Conservation (phyloP, 768 basidiomycete species). For the Tephrocybe rancida region DNA sequence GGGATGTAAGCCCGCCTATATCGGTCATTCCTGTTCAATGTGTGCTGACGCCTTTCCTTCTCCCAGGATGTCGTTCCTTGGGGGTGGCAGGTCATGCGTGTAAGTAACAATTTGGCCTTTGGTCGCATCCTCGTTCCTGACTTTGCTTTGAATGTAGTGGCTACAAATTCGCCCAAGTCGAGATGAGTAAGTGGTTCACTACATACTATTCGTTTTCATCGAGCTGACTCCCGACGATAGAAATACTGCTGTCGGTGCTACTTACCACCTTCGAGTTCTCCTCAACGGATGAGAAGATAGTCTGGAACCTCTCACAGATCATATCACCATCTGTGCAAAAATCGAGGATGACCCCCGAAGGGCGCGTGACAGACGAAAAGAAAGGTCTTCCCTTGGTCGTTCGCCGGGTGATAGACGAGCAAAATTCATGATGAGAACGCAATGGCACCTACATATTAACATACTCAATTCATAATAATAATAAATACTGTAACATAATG, state of each 20-base stretch:
- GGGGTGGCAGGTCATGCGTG: constrained; percentile 57
- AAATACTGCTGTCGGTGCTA: constrained; percentile 40
- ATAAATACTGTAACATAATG: not conserved
- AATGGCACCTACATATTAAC: not conserved
- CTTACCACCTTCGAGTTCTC: constrained; percentile 38
- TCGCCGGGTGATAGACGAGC: constrained; percentile 10
- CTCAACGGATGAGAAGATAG: constrained; percentile 36
- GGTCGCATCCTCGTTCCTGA: not conserved
- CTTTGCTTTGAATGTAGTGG: constrained; percentile 29
- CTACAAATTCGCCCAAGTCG: constrained; percentile 57
- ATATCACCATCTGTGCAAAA: constrained; percentile 43
- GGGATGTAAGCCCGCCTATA: constrained; percentile 48
- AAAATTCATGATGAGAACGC: not conserved
- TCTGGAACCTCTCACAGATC: constrained; percentile 52
- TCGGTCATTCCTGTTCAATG: not conserved
- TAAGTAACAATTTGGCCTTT: constrained; percentile 26
- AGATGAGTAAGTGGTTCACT: constrained; percentile 48
- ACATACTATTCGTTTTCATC: not conserved
- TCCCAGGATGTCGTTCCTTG: constrained; percentile 56
- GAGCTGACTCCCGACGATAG: constrained; percentile 20
- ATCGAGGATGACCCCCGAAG: constrained; percentile 9
- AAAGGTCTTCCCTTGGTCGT: constrained; percentile 40
- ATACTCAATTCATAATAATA: not conserved
- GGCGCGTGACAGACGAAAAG: constrained; percentile 26
- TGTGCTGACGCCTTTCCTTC: not conserved